phyloP scores from a whole-genome alignment of 2,329 filamentous ascomycete species.

The Cadophora gregata region DNA sequence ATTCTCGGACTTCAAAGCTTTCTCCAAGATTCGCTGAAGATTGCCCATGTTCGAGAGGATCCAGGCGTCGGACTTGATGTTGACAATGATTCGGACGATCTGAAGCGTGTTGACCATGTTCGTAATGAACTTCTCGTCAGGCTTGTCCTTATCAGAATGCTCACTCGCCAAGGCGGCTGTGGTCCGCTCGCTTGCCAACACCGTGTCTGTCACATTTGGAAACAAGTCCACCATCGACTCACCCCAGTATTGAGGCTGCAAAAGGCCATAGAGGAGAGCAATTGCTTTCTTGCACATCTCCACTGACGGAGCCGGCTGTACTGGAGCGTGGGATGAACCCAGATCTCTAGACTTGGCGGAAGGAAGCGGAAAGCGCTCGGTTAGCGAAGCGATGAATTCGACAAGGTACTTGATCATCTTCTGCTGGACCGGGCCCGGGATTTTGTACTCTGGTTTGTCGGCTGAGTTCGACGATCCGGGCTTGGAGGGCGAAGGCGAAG shows the following conservation, averaged over 20 bases:
- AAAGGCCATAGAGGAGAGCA: slow-evolving; percentile 78
- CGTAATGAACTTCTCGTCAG: slow-evolving; percentile 83
- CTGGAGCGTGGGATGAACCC: slow-evolving; percentile 50
- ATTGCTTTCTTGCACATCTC: slow-evolving; percentile 90
- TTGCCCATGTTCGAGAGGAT: slow-evolving; percentile 77
- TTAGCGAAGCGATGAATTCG: slow-evolving; percentile 89
- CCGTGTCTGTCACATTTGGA: slow-evolving; percentile 85
- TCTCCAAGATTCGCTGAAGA: slow-evolving; percentile 88
- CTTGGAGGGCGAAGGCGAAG: slow-evolving; percentile 60
- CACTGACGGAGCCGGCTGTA: slow-evolving; percentile 61
- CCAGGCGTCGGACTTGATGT: slow-evolving; percentile 90
- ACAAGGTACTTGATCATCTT: slow-evolving; percentile 95
- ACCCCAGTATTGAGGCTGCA: slow-evolving; percentile 88
- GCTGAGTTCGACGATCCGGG: slow-evolving; percentile 48
- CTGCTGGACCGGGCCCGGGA: slow-evolving; percentile 69
- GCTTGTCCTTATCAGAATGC: slow-evolving; percentile 69
- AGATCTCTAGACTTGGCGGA: slow-evolving; percentile 70
- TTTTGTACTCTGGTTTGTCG: slow-evolving; percentile 69
- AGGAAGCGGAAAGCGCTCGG: slow-evolving; percentile 81
- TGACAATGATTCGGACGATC: slow-evolving; percentile 86
- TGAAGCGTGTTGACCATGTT: slow-evolving; percentile 94
- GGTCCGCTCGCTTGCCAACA: slow-evolving; percentile 83
- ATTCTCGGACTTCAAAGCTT: slow-evolving; percentile 85
- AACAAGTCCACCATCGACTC: slow-evolving; percentile 93
- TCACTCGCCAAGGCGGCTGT: slow-evolving; percentile 63